Base-by-base conservation (phyloP, 2,329 filamentous ascomycete species). In the Trichoderma sp. region DNA sequence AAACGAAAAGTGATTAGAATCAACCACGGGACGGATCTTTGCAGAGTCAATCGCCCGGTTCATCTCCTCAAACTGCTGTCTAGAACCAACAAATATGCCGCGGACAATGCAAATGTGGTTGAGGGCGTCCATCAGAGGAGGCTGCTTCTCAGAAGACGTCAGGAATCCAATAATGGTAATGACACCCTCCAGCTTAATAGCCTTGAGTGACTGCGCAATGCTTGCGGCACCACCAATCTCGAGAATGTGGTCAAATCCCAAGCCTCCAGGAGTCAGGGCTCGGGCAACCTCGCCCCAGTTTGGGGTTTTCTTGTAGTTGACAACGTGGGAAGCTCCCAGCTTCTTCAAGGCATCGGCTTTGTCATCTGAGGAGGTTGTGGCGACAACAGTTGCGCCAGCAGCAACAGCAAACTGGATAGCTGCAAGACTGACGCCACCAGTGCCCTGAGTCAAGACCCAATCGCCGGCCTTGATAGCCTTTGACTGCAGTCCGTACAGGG, bases 401-500 rank as follows among this genome's bases (percentile, higher is more conserved):
- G 78, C 77, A 61, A 78, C 80, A 12, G 81, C 80, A 56, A 82
- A 80, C 67, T 80, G 79, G 1, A 80, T 77, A 1, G 79, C 76
- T 37, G 81, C 79, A 22, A 81, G 74, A 48, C 74, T 77, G 3
- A 83, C 81, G 3, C 81, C 81, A 1, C 81, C 80, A 1, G 80
- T 82, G 8, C 81, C 81, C 64, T 80, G 79, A 0, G 78, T 79
- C 8, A 83, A 73, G 0, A 83, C 78, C 68, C 73, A 75, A 8
- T 81, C 73, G 1, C 79, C 79, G 0, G 78, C 72, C 3, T 61
- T 70, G 25, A 79, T 52, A 1, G 37, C 25, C 50, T 56, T 64
- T 2, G 70, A 65, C 78, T 17, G 80, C 71, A 83, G 54, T 0
- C 86, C 85, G 60, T 84, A 87, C 4, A 88, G 75, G 7, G 83